phyloP scores from a whole-genome alignment of 2,329 filamentous ascomycete genomes.

The Neofusicoccum parvum region DNA sequence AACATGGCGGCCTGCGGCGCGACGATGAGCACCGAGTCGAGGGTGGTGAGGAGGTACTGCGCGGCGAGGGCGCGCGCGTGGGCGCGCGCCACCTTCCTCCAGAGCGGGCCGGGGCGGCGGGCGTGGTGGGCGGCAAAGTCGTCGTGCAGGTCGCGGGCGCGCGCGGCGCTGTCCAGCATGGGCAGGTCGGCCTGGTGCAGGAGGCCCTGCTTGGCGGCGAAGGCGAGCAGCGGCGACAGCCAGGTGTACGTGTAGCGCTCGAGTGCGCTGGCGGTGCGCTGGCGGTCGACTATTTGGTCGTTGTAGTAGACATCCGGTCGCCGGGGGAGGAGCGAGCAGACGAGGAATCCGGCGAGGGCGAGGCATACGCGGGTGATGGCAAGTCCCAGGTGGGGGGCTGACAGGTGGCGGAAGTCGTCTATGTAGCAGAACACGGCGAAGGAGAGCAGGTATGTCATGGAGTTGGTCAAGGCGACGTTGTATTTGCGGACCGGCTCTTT shows the following conservation, averaged over 20 bases:
- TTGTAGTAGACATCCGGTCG: constrained; percentile 10
- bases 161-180: constrained; percentile 13
- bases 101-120: constrained; percentile 49
- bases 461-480: constrained; percentile 16
- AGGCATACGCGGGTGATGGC: constrained; percentile 3
- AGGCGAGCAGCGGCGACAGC: constrained; percentile 56
- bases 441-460: constrained; percentile 10
- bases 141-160: constrained; percentile 24
- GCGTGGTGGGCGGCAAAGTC: constrained; percentile 12
- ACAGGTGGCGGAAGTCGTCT: constrained; percentile 5
- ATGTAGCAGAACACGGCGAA: constrained; percentile 12
- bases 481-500: constrained; percentile 20
- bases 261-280: constrained; percentile 63
- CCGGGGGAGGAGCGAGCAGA: constrained; percentile 11
- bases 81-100: constrained; percentile 61
- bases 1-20: constrained; percentile 71
- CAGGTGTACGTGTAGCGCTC: constrained; percentile 68
- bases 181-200: constrained; percentile 22
- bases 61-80: constrained; percentile 59
- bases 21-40: constrained; percentile 63
- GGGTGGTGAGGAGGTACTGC: constrained; percentile 62
- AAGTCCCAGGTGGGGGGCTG: constrained; percentile 4
- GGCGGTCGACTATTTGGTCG: constrained; percentile 57
- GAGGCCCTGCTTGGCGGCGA: constrained; percentile 10
- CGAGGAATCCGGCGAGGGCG: constrained; percentile 9